Evolutionary conservation across 768 basidiomycete species (phyloP), one percentile per base, ranked within the genome.

Genomic region (Sporobolomyces pararoseus): DNA sequence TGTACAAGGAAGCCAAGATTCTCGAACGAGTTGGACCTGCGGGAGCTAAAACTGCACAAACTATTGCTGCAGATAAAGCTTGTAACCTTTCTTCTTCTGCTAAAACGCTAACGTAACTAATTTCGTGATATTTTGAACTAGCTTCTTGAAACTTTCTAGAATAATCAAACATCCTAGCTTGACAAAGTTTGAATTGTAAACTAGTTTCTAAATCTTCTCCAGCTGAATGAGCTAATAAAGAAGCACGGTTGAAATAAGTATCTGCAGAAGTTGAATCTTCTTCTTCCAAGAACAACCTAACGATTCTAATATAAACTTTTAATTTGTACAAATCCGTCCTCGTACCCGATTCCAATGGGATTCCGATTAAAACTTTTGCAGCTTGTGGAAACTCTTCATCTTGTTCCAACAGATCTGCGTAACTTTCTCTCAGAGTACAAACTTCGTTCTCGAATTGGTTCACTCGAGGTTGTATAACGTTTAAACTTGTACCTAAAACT

Each of bases 191-290:
- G 83, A 90, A 94, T 75, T 87, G 84, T 29, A 95, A 84, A 44
- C 88, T 83, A 19, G 88, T 89, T 78, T 88, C 89, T 75, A 86
- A 87, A 80, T 97, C 87, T 21, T 97, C 87, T 21, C 82, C 83
- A 46, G 89, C 86, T 21, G 87, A 86, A 78, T 92, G 89, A 29
- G 91, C 87, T 27, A 97, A 85, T 27, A 93, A 85, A 1, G 92
- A 90, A 25, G 96, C 96, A 64, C 96, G 89, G 77, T 94, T 95
- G 80, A 95, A 95, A 80, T 93, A 98, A 3, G 92, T 90, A 78
- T 98, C 95, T n/a, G 96, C 96, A 79, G 93, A 90, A 3, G 94
- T 89, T 6, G 90, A 91, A 77, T 99, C 95, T 78, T 95, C 93
- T 64, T 96, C 93, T 82, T 99, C 95, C 39, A 99, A 84, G 25